Evolutionary conservation across 1,284 basidiomycete species (phyloP).

Genomic region (Gomphus bonarii): DNA sequence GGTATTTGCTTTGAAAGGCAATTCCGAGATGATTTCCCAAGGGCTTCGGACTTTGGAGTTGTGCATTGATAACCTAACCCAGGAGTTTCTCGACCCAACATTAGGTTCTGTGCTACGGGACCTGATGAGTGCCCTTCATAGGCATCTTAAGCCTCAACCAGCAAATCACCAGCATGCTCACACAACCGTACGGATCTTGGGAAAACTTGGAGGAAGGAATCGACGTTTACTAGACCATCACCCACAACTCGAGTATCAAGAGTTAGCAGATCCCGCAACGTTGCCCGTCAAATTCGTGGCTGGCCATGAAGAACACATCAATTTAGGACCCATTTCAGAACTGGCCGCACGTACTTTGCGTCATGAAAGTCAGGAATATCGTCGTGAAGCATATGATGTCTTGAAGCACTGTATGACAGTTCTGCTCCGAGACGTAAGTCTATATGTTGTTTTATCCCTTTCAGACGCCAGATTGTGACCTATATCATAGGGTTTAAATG

Average conservation of each 20-base stretch:
- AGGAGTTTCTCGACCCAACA: constrained; percentile 97
- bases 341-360: constrained; percentile 63
- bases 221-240: constrained; percentile 81
- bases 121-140: constrained; percentile 90
- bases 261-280: constrained; percentile 59
- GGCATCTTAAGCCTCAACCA: constrained; percentile 84
- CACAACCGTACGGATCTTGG: constrained; percentile 92
- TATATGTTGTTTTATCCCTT: not conserved
- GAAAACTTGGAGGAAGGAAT: constrained; percentile 95
- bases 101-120: constrained; percentile 89
- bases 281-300: constrained; percentile 64
- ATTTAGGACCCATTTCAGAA: constrained; percentile 61
- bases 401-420: constrained; percentile 67
- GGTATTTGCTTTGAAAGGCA: constrained; percentile 83
- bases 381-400: constrained; percentile 68
- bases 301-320: constrained; percentile 58
- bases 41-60: constrained; percentile 94
- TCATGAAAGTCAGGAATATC: constrained; percentile 52
- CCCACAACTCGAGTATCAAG: constrained; percentile 63
- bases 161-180: constrained; percentile 89
- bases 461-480: not conserved
- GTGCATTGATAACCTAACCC: constrained; percentile 99
- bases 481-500: constrained; percentile 49
- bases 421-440: constrained; percentile 66
- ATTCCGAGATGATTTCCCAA: constrained; percentile 88